Evolutionary conservation across 2,329 filamentous ascomycete species (phyloP).

Genomic region (Cyphellophora attinorum): DNA sequence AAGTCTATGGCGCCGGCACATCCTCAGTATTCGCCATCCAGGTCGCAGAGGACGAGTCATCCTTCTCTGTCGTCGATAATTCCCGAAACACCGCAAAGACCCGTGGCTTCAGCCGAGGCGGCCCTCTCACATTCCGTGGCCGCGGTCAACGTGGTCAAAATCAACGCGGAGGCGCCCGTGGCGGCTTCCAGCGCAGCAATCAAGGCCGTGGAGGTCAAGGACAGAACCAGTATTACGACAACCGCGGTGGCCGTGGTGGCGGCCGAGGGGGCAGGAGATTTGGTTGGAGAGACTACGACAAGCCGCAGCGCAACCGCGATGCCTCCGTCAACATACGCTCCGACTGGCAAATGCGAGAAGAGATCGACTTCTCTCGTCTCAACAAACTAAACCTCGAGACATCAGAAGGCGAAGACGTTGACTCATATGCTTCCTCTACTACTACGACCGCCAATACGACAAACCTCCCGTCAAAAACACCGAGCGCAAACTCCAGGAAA

Average conservation of each 20-base stretch:
- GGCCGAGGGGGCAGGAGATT: conserved; percentile 70
- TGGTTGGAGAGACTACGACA: conserved; percentile 98
- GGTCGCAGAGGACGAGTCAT: conserved; percentile 87
- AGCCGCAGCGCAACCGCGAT: conserved; percentile 92
- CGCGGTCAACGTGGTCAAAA: conserved; percentile 63
- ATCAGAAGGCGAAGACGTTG: conserved; percentile 88
- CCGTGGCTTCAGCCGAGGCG: conserved; percentile 71
- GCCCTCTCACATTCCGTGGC: conserved; percentile 79
- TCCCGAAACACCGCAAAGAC: conserved; percentile 76
- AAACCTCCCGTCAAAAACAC: conserved; percentile 83
- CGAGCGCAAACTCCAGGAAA: conserved; percentile 61
- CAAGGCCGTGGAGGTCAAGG: conserved; percentile 57
- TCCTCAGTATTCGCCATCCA: conserved; percentile 83
- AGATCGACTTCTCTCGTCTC: conserved; percentile 96
- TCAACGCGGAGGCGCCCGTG: conserved; percentile 58
- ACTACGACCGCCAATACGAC: conserved; percentile 94
- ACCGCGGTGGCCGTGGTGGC: conserved; percentile 57
- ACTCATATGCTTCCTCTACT: conserved; percentile 94
- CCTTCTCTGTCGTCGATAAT: conserved; percentile 97
- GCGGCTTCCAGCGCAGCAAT: conserved; percentile 63
- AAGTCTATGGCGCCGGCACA: conserved; percentile 88
- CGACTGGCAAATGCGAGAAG: conserved; percentile 91
- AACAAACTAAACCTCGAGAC: conserved; percentile 92
- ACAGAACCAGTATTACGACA: conserved; percentile 57
- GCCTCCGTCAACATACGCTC: conserved; percentile 92